Percentiles rank a stretch among this genome's conserved stretches.
Conservation (phyloP, 2,329 filamentous ascomycete genomes). For the Zasmidium cellare region DNA sequence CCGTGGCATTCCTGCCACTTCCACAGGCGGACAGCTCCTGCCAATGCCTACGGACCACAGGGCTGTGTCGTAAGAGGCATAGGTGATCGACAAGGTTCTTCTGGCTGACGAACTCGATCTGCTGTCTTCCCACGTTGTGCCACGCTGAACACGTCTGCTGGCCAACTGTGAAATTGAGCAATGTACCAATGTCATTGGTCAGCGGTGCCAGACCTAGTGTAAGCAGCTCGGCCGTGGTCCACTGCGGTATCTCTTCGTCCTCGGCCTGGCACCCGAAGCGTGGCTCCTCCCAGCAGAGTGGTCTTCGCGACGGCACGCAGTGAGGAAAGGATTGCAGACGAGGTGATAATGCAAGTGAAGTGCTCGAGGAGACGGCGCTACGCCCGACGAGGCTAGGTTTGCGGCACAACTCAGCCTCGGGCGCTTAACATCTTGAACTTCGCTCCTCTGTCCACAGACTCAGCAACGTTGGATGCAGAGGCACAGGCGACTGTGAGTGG, state of each 20-base stretch:
- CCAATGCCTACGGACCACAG: neutral
- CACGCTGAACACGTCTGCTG: neutral
- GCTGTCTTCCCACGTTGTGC: conserved; percentile 1
- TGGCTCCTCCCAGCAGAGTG: neutral
- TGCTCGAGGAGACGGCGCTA: neutral
- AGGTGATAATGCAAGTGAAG: conserved; percentile 6
- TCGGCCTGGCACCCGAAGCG: neutral
- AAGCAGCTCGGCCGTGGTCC: neutral
- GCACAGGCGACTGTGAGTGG: conserved; percentile 2
- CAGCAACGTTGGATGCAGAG: neutral
- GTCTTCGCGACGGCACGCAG: neutral
- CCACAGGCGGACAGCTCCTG: neutral
- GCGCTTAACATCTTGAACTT: neutral
- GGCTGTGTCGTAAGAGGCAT: neutral
- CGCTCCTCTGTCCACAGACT: neutral
- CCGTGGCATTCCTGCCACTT: neutral
- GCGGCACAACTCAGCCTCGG: neutral
- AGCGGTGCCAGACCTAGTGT: neutral
- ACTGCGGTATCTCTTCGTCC: neutral
- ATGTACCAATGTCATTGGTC: neutral
- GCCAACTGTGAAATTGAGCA: neutral
- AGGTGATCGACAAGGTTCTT: neutral
- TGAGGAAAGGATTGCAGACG: neutral
- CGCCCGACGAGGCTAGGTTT: neutral
- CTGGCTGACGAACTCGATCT: neutral